Percentiles rank a stretch among this genome's conserved stretches.
Conservation (phyloP, 1,139 yeast genomes). For the Zygosaccharomyces sapae region DNA sequence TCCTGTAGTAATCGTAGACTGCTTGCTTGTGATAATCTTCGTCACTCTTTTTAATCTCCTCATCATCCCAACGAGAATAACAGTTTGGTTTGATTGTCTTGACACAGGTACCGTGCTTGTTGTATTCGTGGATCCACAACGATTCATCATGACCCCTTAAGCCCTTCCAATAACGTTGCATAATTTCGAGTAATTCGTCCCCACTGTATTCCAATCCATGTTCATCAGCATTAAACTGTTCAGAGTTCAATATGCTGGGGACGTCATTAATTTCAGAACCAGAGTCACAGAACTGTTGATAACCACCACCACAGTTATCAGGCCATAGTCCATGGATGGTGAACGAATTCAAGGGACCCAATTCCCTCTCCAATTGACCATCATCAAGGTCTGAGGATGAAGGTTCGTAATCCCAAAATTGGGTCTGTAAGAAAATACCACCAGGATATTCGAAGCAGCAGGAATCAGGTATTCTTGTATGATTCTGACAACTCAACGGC, state of each 20-base stretch:
- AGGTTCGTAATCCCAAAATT: constrained; percentile 91
- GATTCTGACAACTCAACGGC: constrained; percentile 63
- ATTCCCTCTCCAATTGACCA: constrained; percentile 40
- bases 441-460: constrained; percentile 92
- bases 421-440: constrained; percentile 80
- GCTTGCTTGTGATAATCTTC: constrained; percentile 43
- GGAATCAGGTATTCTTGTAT: constrained; percentile 44
- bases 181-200: constrained; percentile 49
- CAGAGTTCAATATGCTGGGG: constrained; percentile 45
- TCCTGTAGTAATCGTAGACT: constrained; percentile 73
- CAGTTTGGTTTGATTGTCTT: constrained; percentile 72
- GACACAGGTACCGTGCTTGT: constrained; percentile 93
- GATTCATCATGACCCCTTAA: constrained; percentile 68
- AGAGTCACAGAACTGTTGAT: constrained; percentile 70
- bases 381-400: constrained; percentile 23
- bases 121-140: constrained; percentile 90
- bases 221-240: constrained; percentile 34
- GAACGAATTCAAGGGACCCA: constrained; percentile 72
- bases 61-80: constrained; percentile 41
- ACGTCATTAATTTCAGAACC: constrained; percentile 55
- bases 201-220: constrained; percentile 40
- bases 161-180: constrained; percentile 73
- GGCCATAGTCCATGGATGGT: constrained; percentile 89
- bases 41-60: constrained; percentile 10
- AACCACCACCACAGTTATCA: constrained; percentile 73